Conservation (phyloP, 768 basidiomycete species). For the Phylloporus scabripes region DNA sequence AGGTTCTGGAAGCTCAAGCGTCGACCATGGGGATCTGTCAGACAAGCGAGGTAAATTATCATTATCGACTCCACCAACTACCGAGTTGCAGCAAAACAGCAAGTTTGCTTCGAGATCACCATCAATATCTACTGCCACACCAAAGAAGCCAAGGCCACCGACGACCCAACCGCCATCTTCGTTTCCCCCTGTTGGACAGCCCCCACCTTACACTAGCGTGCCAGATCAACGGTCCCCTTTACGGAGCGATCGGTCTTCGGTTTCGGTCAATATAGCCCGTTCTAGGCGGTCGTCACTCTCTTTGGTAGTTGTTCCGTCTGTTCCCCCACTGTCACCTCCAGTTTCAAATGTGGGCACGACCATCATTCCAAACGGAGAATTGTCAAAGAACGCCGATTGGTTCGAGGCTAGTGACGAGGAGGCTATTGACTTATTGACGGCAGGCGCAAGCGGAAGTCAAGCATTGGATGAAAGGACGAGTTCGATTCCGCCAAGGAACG, state of each 20-base stretch:
- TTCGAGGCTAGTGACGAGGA: constrained; percentile 79
- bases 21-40: constrained; percentile 36
- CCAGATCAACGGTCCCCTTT: constrained; percentile 31
- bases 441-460: constrained; percentile 75
- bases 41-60: constrained; percentile 47
- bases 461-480: constrained; percentile 82
- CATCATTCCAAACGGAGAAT: constrained; percentile 31
- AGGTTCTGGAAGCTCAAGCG: constrained; percentile 32
- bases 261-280: constrained; percentile 40
- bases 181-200: constrained; percentile 42
- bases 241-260: constrained; percentile 37
- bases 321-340: constrained; percentile 33
- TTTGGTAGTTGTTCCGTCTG: constrained; percentile 47
- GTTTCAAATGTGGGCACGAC: constrained; percentile 31
- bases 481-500: constrained; percentile 31
- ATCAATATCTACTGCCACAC: constrained; percentile 9
- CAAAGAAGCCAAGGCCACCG: constrained; percentile 26
- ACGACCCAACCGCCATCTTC: constrained; percentile 21
- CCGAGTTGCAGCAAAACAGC: constrained; percentile 19
- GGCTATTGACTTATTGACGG: constrained; percentile 77
- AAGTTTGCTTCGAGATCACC: constrained; percentile 21
- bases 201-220: constrained; percentile 58
- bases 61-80: constrained; percentile 44
- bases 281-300: constrained; percentile 52
- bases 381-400: constrained; percentile 64